Base-by-base conservation (phyloP, 495 filamentous ascomycete species). In the Sabuloglossum arenarium region DNA sequence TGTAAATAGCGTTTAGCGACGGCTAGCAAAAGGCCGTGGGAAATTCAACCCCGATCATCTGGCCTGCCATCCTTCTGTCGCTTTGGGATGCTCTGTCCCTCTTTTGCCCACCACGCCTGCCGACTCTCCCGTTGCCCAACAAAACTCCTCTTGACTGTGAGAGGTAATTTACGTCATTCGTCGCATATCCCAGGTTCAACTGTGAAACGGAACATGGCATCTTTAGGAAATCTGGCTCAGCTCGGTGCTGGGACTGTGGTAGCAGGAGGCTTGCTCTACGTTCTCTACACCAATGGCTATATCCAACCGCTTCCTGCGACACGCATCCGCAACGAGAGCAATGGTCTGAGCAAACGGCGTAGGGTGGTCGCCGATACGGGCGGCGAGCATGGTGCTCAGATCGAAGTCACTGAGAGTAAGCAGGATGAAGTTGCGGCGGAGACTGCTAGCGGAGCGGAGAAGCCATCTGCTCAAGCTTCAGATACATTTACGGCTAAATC, bases 401-500 rank as follows among this genome's bases (percentile, higher is more conserved):
- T 16, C 8, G 34, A 21, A 24, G 52, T 24, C 49, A 42, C 37
- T 54, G 53, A 56, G 30, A n/a, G 24, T 16, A 53, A 53, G 6
- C 5, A 53, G 24, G 5, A 6, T 53, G 30, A 19, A 28, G 23
- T 53, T 53, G 50, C 25, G 3, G n/a, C 16, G n/a, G 50, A 53
- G 12, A 29, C n/a, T 53, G 30, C 30, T 32, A 16, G 50, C 32
- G 50, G 23, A 53, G 50, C 24, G n/a, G 24, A 4, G 25, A 29
- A 16, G 12, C 6, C 50, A 32, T 12, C n/a, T 34, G 23, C 53
- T 21, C 29, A 28, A 28, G 70, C 71, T 16, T 73, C 68, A 45
- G 61, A 71, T 11, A 69, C 72, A 12, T 70, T 88, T 52, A 73
- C 76, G 19, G 23, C 51, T 24, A 58, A 57, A 24, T 27, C 14